Conservation (phyloP, 805 yeast species). For the Saccharomyces cerevisiae region DNA sequence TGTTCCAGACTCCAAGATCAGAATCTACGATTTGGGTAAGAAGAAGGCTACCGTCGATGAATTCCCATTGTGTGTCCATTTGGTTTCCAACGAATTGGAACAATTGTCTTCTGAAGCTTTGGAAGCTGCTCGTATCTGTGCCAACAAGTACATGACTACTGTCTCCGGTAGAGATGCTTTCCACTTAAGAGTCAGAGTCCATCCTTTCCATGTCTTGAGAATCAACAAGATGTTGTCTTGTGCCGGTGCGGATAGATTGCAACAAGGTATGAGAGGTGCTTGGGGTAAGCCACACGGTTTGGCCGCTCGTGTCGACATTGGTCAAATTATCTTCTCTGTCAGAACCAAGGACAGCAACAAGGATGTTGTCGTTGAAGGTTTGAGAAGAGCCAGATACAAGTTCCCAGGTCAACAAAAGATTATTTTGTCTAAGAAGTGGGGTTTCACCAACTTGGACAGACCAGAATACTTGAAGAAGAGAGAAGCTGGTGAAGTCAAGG, state of each 20-base stretch:
- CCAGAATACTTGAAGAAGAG: constrained; percentile 90
- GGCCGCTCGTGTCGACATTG: constrained; percentile 98
- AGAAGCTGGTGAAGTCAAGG: constrained; percentile 96
- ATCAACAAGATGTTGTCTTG: constrained; percentile 99
- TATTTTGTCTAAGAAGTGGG: constrained; percentile 99
- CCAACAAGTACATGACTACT: constrained; percentile 98
- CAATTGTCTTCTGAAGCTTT: constrained; percentile 99
- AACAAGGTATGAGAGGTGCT: constrained; percentile 99
- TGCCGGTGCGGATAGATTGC: constrained; percentile 99
- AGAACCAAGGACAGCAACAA: constrained; percentile 98
- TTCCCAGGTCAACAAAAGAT: constrained; percentile 99
- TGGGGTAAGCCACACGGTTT: constrained; percentile 99
- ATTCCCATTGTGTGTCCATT: constrained; percentile 98
- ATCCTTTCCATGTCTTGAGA: constrained; percentile 99
- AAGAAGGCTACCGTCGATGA: constrained; percentile 99
- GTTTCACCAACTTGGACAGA: constrained; percentile 99
- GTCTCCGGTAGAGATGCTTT: constrained; percentile 97
- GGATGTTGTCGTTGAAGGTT: constrained; percentile 95
- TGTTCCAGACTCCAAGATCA: constrained; percentile 99
- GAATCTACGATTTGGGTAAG: constrained; percentile 98
- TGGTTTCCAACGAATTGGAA: constrained; percentile 98
- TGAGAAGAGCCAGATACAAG: constrained; percentile 99
- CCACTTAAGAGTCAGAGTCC: constrained; percentile 99
- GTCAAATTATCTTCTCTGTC: constrained; percentile 95
- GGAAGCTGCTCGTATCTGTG: constrained; percentile 99